Conservation (phyloP, 352 stramenopile species). For the Aphanomyces euteiches region DNA sequence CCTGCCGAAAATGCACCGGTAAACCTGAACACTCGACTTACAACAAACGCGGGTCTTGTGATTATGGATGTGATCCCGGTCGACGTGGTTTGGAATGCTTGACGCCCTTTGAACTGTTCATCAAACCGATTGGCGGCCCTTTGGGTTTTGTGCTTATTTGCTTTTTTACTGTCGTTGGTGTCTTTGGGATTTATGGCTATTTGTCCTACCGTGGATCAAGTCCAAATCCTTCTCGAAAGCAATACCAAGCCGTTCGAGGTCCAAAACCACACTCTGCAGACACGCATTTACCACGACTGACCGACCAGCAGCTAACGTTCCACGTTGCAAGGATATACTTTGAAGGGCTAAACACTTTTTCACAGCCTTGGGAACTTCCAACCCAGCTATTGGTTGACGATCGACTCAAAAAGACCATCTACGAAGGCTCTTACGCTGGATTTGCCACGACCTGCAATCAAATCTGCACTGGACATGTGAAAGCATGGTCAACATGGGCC, state of each 20-base stretch:
- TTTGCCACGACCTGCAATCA: slow-evolving; percentile 76
- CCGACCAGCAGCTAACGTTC: slow-evolving; percentile 66
- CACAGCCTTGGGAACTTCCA: slow-evolving; percentile 61
- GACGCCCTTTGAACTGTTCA: slow-evolving; percentile 76
- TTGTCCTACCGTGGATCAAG: slow-evolving; percentile 53
- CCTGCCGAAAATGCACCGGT: slow-evolving; percentile 48
- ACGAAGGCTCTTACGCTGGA: slow-evolving; percentile 64
- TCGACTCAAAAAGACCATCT: slow-evolving; percentile 62
- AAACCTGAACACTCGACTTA: slow-evolving; percentile 71
- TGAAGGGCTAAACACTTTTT: slow-evolving; percentile 61
- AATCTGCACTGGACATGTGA: slow-evolving; percentile 28
- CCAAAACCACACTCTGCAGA: not conserved
- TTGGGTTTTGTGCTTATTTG: slow-evolving; percentile 73
- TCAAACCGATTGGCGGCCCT: slow-evolving; percentile 72
- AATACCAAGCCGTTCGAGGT: slow-evolving; percentile 62
- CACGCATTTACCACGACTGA: slow-evolving; percentile 46
- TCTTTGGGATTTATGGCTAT: slow-evolving; percentile 68
- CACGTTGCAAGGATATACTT: slow-evolving; percentile 76
- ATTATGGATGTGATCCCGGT: slow-evolving; percentile 76
- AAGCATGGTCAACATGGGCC: not conserved
- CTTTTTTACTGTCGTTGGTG: slow-evolving; percentile 43
- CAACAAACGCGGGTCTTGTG: slow-evolving; percentile 75
- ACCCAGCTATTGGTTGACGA: slow-evolving; percentile 49
- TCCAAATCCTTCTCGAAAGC: slow-evolving; percentile 38
- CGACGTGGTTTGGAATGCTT: slow-evolving; percentile 73